Evolutionary conservation across 2,329 filamentous ascomycete species (phyloP).

Genomic region (Neoscytalidium dimidiatum): DNA sequence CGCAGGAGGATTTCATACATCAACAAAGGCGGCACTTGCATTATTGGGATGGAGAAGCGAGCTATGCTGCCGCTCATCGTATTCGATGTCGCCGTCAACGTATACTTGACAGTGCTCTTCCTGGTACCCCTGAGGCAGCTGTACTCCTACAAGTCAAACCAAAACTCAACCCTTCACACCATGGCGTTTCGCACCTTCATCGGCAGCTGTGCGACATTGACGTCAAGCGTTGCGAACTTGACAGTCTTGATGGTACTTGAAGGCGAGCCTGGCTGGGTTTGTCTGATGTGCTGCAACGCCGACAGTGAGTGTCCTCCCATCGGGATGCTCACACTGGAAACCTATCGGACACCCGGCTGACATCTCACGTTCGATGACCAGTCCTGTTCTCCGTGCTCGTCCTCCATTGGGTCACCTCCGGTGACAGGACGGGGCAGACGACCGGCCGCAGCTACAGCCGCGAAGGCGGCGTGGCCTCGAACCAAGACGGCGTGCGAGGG

Average conservation of each 20-base stretch:
- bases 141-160: not conserved
- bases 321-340: not conserved
- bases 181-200: constrained; percentile 13
- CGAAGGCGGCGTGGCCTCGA: not conserved
- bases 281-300: constrained; percentile 11
- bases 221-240: not conserved
- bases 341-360: not conserved
- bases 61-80: constrained; percentile 63
- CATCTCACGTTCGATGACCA: not conserved
- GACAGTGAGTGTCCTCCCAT: not conserved
- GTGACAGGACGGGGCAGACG: not conserved
- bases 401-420: constrained; percentile 10
- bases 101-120: constrained; percentile 65
- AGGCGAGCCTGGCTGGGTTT: constrained; percentile 9
- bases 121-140: constrained; percentile 55
- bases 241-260: constrained; percentile 6
- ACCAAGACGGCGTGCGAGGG: not conserved
- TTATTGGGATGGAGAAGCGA: constrained; percentile 62
- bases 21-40: constrained; percentile 48
- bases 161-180: not conserved
- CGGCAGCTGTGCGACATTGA: not conserved
- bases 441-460: not conserved
- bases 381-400: constrained; percentile 13
- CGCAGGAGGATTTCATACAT: constrained; percentile 59
- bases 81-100: constrained; percentile 63